Conservation (phyloP, 805 yeast genomes). For the Teunomyces barrocoloradensis region DNA sequence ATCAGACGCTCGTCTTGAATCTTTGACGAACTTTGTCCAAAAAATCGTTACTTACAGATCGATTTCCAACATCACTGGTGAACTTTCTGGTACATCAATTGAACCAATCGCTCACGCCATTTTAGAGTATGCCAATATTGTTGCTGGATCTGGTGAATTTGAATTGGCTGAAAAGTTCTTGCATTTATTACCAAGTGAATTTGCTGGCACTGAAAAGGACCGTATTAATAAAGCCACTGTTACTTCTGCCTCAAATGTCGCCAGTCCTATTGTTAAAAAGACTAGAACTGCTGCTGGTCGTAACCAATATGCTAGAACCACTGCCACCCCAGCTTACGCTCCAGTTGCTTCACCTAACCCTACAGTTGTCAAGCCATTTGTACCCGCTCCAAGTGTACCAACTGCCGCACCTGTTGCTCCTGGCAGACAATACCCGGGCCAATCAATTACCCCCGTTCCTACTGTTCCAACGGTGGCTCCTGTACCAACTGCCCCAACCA, state of each 20-base stretch:
- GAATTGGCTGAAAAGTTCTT: constrained; percentile 75
- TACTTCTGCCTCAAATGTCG: constrained; percentile 18
- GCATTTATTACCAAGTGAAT: constrained; percentile 66
- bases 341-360: constrained; percentile 7
- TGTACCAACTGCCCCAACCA: constrained; percentile 8
- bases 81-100: constrained; percentile 42
- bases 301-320: constrained; percentile 3
- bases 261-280: constrained; percentile 12
- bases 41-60: constrained; percentile 76
- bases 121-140: constrained; percentile 76
- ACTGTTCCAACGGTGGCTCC: background rate
- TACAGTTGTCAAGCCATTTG: constrained; percentile 19
- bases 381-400: constrained; percentile 25
- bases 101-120: constrained; percentile 57
- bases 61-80: constrained; percentile 36
- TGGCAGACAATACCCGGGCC: constrained; percentile 2
- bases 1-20: constrained; percentile 79
- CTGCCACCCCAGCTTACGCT: constrained; percentile 4
- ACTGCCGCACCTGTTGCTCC: constrained; percentile 11
- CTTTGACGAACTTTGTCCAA: constrained; percentile 78
- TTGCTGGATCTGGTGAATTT: constrained; percentile 80
- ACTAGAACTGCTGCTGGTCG: constrained; percentile 1
- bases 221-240: constrained; percentile 71
- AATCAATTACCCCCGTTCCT: constrained; percentile 2
- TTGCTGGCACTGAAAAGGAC: constrained; percentile 73